phyloP scores from a whole-genome alignment of 2,329 filamentous ascomycete genomes.

The Phoma herbarum region DNA sequence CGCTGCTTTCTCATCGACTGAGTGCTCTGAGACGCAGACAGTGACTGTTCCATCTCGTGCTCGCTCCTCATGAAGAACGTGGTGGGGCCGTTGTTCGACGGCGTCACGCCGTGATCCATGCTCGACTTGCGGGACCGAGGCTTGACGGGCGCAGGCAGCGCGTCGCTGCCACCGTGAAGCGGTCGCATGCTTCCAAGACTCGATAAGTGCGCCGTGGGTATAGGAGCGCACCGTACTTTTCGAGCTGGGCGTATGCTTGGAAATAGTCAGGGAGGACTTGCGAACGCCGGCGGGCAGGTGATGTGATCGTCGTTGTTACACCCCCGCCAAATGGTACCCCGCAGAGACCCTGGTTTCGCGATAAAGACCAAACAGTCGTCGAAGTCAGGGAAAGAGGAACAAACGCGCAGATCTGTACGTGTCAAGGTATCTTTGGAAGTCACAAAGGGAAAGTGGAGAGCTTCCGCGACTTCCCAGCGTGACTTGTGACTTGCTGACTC shows the following conservation, averaged over 20 bases:
- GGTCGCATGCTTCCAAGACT: slow-evolving; percentile 42
- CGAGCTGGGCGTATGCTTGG: neutral
- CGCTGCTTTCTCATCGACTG: slow-evolving; percentile 25
- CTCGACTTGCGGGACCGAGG: slow-evolving; percentile 52
- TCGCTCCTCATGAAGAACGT: slow-evolving; percentile 69
- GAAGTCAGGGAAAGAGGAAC: neutral
- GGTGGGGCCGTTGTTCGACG: slow-evolving; percentile 56
- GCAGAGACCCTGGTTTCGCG: slow-evolving; percentile 26
- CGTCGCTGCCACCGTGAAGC: slow-evolving; percentile 46
- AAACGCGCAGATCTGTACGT: slow-evolving; percentile 10
- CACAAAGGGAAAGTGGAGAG: slow-evolving; percentile 13
- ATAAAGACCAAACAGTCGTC: slow-evolving; percentile 19
- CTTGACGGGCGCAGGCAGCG: slow-evolving; percentile 40
- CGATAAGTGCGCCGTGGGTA: slow-evolving; percentile 5
- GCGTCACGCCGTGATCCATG: slow-evolving; percentile 42
- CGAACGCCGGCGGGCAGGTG: slow-evolving; percentile 14
- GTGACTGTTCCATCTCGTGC: slow-evolving; percentile 57
- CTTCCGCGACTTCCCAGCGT: slow-evolving; percentile 16
- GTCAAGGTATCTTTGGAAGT: slow-evolving; percentile 14
- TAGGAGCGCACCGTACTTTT: neutral
- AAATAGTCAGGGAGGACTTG: slow-evolving; percentile 7
- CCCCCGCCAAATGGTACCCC: slow-evolving; percentile 31
- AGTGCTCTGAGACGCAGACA: slow-evolving; percentile 36
- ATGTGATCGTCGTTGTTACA: slow-evolving; percentile 23
- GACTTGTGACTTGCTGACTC: slow-evolving; percentile 18